Evolutionary conservation across 805 yeast genomes (phyloP), one percentile per base, ranked within the genome.

Genomic region (Candida coquimbonensis): DNA sequence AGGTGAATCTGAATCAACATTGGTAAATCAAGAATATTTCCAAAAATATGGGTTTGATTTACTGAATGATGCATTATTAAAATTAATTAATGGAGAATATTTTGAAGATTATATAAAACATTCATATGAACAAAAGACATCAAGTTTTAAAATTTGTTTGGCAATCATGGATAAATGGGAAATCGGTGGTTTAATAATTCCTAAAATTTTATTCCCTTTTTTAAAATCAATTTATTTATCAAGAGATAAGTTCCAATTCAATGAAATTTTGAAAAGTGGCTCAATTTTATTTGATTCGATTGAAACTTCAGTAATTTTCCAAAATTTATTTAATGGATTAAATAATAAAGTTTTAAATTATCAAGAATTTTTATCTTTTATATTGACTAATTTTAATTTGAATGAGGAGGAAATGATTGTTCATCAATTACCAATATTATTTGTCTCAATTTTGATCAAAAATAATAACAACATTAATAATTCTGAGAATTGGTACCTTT

Each of bases 111-210:
- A 19, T 6, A 29, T 42, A 13, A 51, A 49, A 6, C 49, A 64
- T 1, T 43, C 51, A 7, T 55, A 52, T 34, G 63, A 52, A 14
- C 72, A 63, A 45, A 67, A 67, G 27, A 65, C 77, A 2, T 74
- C 70, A 21, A 80, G 85, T 0, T 80, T 80, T 55, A 77, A 73
- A 42, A 81, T 91, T 7, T 73, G 87, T 2, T 66, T 82, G 5
- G 78, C 93, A 1, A 71, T 90, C 4, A 77, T 90, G 81, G 98
- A 93, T 59, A 78, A 88, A 50, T 93, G 98, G 98, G 99, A 93
- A 63, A 81, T 93, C 37, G 95, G 96, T 12, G 78, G 81, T 11
- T 61, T 75, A 13, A 68, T 91, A 1, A 79, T 89, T 1, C 95
- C 96, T 0, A 64, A 68, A 25, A 62, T 90, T 8, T 76, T 93